Base-by-base conservation (phyloP, 2,329 filamentous ascomycete species). In the Periconia sp. region DNA sequence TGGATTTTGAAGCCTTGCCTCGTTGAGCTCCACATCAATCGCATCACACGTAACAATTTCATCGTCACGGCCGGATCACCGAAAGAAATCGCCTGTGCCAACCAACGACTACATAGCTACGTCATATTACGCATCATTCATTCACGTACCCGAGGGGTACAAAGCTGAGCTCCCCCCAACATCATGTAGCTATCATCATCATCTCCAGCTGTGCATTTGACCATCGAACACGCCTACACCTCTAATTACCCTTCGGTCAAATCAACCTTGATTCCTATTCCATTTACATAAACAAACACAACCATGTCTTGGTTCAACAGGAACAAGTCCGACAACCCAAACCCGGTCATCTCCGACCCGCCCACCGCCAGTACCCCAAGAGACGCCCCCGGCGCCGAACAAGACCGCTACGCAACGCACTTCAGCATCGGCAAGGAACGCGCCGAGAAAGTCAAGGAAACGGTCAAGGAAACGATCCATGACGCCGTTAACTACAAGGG, bases 361-460 rank as follows among this genome's bases (percentile, higher is more conserved):
- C 43, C 43, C 27, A 45, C 43, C 20, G 27, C 43, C 11, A 31
- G 30, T 14, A 31, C 43, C n/a, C 43, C 43, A 6, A n/a, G 7
- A 18, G 7, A 13, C 9, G 20, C 23, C 43, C 43, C 54, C 5
- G 68, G 68, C 40, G 66, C 68, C n/a, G 68, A 71, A 50, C 68
- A 71, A 49, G 69, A 71, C 41, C 61, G 69, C 27, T 70, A 71
- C 47, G 59, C 56, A 23, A 41, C 55, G n/a, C 65, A 71, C 54
- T 73, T 73, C 47, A 54, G 55, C 41, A 49, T 62, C 14, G 56
- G 58, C 3, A 47, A 59, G 17, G 55, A 54, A 13, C 57, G 54
- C 14, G 45, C 56, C 30, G 60, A 64, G 13, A 56, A 62, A 45
- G 47, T 64, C 30, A 65, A 64, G 52, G 57, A 61, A 15, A 63